A percentile compares a stretch with the other conserved stretches of the same genome.
Conservation (phyloP, 2,329 filamentous ascomycete species). For the Phaeosphaeria sp. region DNA sequence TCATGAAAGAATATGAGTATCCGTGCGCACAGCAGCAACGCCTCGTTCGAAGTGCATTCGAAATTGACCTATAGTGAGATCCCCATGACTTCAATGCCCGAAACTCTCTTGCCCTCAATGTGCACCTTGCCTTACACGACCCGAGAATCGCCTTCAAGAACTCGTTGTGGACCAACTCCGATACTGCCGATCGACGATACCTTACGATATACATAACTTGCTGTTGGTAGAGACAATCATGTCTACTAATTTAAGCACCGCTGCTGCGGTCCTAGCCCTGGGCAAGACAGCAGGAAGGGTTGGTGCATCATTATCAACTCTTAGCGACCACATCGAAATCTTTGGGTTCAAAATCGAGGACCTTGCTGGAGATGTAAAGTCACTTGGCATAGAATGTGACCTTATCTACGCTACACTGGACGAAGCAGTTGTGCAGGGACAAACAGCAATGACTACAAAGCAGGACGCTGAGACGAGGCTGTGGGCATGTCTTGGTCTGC, state of each 20-base stretch:
- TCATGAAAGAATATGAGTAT: no score
- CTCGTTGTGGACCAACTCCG: no score
- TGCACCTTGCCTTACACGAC: no score
- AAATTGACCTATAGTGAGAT: neutral
- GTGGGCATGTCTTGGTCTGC: slow-evolving; percentile 20
- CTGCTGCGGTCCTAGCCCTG: slow-evolving; percentile 17
- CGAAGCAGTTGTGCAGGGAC: slow-evolving; percentile 11
- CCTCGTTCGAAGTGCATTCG: neutral
- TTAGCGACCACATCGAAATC: slow-evolving; percentile 12
- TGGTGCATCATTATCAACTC: slow-evolving; percentile 20
- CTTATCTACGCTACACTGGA: slow-evolving; percentile 24
- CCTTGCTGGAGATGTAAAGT: slow-evolving; percentile 21
- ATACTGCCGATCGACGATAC: no score
- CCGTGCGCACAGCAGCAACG: no score
- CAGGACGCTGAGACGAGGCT: slow-evolving; percentile 14
- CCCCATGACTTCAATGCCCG: no score
- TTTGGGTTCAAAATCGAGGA: slow-evolving; percentile 13
- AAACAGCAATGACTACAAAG: neutral
- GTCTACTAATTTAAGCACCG: slow-evolving; percentile 9
- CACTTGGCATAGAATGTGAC: slow-evolving; percentile 28
- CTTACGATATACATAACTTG: neutral
- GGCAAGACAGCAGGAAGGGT: slow-evolving; percentile 26
- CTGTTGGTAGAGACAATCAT: slow-evolving; percentile 6
- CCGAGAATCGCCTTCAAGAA: no score
- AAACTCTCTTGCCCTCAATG: no score